Base-by-base conservation (phyloP, 1,139 yeast species). In the Protomyces arabidopsidicola region DNA sequence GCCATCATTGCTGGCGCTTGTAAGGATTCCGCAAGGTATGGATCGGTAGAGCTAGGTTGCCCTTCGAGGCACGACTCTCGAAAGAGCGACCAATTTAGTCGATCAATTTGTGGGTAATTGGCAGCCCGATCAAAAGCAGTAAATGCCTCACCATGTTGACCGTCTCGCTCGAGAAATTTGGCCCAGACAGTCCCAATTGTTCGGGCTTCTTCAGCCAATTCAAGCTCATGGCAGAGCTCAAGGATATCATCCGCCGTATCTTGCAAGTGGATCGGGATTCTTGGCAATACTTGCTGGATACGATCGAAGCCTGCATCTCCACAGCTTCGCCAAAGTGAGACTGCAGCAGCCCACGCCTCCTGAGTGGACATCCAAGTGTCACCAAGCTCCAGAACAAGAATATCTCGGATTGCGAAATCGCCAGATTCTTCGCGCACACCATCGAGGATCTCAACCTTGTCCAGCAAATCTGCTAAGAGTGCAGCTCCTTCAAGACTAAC, bases 401-500 rank as follows among this genome's bases (percentile, higher is more conserved):
- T 38, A 22, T 53, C 53, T 31, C 60, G 52, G 20, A 51, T 24
- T 9, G 56, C 53, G 45, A 55, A 39, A 20, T 42, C 57, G 18
- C 42, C 31, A 31, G 42, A 57, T 20, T 52, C 36, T 16, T 16
- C 16, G 20, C 54, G 45, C 4, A 53, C 39, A 12, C 3, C 90
- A 88, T 69, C 84, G 81, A 16, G 86, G 81, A 70, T 86, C 87
- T 69, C 87, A 39, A 61, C 64, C 27, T 68, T 62, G 42, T 67
- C 68, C 50, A 71, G 78, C 27, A 88, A 71, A 35, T 84, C 82
- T 3, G 93, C 82, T 3, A 84, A 73, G 68, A 83, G 84, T 0
- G 93, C 85, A 0, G 91, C 84, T 1, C 88, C 83, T 10, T 88
- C 81, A 27, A 82, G 78, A 70, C 86, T 90, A 53, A 85, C 76